Conservation (phyloP, 345 rosid genomes). For the Citropsis articulata region DNA sequence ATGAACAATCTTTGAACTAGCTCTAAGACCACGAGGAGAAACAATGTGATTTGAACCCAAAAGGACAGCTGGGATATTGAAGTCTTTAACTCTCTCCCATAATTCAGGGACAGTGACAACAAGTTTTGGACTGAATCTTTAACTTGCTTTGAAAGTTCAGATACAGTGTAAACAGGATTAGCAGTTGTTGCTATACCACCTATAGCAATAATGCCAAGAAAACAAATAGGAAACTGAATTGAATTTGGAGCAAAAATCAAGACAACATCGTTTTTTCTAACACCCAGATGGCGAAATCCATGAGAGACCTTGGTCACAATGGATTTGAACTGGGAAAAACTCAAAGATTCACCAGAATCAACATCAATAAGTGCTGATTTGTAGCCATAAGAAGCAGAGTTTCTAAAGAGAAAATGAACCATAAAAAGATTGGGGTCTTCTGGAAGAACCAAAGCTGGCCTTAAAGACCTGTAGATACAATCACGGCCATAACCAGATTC, state of each 20-base stretch:
- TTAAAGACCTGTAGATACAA: constrained; percentile 71
- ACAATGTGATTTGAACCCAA: constrained; percentile 40
- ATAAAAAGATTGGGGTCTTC: constrained; percentile 59
- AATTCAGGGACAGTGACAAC: constrained; percentile 56
- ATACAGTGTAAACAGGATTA: constrained; percentile 67
- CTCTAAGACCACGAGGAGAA: constrained; percentile 1
- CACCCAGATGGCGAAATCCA: constrained; percentile 62
- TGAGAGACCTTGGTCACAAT: constrained; percentile 55
- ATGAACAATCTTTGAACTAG: constrained; percentile 28
- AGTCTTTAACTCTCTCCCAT: constrained; percentile 55
- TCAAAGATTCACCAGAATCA: constrained; percentile 45
- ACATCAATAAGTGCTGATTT: constrained; percentile 70
- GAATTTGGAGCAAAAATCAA: constrained; percentile 82
- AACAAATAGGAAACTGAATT: constrained; percentile 64
- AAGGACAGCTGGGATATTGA: constrained; percentile 53
- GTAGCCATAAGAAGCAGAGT: constrained; percentile 48
- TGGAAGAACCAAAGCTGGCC: constrained; percentile 56
- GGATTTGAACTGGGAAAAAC: constrained; percentile 62
- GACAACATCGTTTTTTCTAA: constrained; percentile 63
- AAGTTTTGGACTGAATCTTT: constrained; percentile 62
- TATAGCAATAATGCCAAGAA: constrained; percentile 59
- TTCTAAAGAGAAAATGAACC: constrained; percentile 61
- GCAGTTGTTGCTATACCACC: constrained; percentile 78
- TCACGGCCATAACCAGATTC: constrained; percentile 86
- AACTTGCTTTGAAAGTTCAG: constrained; percentile 68